Percentiles rank a stretch among this genome's conserved stretches.
phyloP scores from a whole-genome alignment of 75 land plant genomes.

The Pinus albicaulis region DNA sequence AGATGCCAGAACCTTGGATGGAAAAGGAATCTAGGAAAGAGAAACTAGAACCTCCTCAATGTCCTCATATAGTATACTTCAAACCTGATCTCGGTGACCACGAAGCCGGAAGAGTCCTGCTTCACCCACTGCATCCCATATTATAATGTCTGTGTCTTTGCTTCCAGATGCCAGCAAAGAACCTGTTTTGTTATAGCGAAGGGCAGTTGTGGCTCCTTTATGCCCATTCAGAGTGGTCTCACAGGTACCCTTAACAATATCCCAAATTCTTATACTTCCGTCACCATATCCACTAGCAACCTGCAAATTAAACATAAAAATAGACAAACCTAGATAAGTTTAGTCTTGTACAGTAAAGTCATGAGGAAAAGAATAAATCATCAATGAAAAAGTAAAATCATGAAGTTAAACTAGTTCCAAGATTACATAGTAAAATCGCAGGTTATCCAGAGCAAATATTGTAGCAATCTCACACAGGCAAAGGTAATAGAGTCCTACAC shows the following conservation, averaged over 20 bases:
- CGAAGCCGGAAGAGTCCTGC: slow-evolving; percentile 86
- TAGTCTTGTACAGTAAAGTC: neutral
- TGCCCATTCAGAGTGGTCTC: slow-evolving; percentile 89
- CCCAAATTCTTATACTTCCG: slow-evolving; percentile 95
- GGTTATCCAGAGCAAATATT: too few relatives aligned
- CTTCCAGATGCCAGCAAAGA: slow-evolving; percentile 96
- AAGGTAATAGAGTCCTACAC: too few relatives aligned
- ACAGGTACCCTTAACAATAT: slow-evolving; percentile 68
- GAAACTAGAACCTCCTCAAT: neutral
- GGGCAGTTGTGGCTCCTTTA: slow-evolving; percentile 76
- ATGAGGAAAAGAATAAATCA: neutral
- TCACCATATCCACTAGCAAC: slow-evolving; percentile 88
- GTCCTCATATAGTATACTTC: neutral
- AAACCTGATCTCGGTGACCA: slow-evolving; percentile 97
- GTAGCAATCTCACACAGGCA: too few relatives aligned
- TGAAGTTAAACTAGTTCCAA: neutral
- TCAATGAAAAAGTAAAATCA: neutral
- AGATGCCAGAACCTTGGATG: neutral
- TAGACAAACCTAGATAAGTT: neutral
- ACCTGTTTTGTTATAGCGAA: slow-evolving; percentile 69
- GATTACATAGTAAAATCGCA: neutral
- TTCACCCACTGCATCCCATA: slow-evolving; percentile 98
- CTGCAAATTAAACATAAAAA: slow-evolving; percentile 26
- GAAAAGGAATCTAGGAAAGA: neutral
- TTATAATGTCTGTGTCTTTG: slow-evolving; percentile 89